Evolutionary conservation across 345 rosid genomes (phyloP).

Genomic region (Camelina sativa): DNA sequence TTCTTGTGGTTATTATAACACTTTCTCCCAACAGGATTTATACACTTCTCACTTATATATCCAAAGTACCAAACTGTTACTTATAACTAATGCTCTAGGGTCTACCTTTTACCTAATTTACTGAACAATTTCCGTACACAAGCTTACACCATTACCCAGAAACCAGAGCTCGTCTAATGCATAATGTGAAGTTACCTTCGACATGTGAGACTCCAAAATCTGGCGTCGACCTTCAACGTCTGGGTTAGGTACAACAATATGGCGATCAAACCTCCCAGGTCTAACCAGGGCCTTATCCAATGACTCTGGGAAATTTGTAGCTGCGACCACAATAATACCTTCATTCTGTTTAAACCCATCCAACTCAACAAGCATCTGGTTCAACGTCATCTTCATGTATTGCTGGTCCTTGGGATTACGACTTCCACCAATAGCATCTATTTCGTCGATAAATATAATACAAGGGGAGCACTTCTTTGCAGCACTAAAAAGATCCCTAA

Average conservation of each 20-base stretch:
- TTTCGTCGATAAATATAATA: constrained; percentile 95
- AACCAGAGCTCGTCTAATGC: background rate
- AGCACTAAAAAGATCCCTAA: constrained; percentile 98
- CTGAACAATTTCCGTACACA: background rate
- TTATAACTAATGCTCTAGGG: background rate
- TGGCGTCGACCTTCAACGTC: constrained; percentile 98
- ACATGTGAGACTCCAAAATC: constrained; percentile 95
- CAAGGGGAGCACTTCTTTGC: constrained; percentile 98
- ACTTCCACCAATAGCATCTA: constrained; percentile 97
- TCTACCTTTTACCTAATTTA: background rate
- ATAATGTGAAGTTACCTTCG: constrained; percentile 66
- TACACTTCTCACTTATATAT: background rate
- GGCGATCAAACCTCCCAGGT: constrained; percentile 97
- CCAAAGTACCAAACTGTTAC: background rate
- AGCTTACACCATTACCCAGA: background rate
- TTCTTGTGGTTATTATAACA: background rate
- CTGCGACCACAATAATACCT: constrained; percentile 95
- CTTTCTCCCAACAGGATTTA: background rate
- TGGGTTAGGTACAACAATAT: constrained; percentile 91
- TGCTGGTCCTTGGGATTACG: constrained; percentile 95
- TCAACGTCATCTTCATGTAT: constrained; percentile 97
- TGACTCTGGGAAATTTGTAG: constrained; percentile 93
- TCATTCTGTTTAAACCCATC: constrained; percentile 99
- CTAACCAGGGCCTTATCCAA: constrained; percentile 94
- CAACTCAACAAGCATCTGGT: constrained; percentile 90